A percentile compares a stretch with the other conserved stretches of the same genome.
phyloP scores from a whole-genome alignment of 805 yeast species.

The Yueomyces sinensis region DNA sequence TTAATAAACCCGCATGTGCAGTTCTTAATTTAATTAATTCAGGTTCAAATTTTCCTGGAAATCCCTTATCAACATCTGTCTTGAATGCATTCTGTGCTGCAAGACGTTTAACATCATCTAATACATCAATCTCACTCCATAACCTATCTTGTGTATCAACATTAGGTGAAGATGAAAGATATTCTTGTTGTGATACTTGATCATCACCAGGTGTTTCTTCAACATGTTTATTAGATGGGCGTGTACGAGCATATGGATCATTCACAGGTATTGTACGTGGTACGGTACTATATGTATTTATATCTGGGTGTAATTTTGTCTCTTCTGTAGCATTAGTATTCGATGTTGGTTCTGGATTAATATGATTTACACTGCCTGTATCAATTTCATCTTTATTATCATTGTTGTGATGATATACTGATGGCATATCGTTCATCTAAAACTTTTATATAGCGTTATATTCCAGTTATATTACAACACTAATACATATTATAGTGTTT shows the following conservation, averaged over 20 bases:
- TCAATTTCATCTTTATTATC: no score
- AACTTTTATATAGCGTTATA: no score
- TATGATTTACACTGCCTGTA: no score
- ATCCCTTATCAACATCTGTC: conserved; percentile 9
- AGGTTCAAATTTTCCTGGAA: conserved; percentile 28
- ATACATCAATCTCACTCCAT: conserved; percentile 79
- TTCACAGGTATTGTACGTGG: neutral
- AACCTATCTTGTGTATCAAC: conserved; percentile 21
- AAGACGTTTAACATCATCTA: conserved; percentile 63
- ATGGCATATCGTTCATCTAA: no score
- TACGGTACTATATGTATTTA: neutral
- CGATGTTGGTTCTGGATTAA: no score
- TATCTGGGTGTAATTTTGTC: no score
- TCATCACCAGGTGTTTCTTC: neutral
- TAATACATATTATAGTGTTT: no score
- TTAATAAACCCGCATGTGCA: conserved; percentile 37
- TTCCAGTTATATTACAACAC: no score
- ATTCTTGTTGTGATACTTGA: conserved; percentile 40
- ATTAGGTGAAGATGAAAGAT: conserved; percentile 21
- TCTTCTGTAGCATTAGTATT: no score
- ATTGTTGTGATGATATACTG: no score
- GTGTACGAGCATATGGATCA: neutral
- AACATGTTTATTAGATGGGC: neutral
- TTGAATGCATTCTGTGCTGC: conserved; percentile 29
- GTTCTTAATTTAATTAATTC: conserved; percentile 36